phyloP scores from a whole-genome alignment of 768 basidiomycete species.

The Termitomyces sp. region DNA sequence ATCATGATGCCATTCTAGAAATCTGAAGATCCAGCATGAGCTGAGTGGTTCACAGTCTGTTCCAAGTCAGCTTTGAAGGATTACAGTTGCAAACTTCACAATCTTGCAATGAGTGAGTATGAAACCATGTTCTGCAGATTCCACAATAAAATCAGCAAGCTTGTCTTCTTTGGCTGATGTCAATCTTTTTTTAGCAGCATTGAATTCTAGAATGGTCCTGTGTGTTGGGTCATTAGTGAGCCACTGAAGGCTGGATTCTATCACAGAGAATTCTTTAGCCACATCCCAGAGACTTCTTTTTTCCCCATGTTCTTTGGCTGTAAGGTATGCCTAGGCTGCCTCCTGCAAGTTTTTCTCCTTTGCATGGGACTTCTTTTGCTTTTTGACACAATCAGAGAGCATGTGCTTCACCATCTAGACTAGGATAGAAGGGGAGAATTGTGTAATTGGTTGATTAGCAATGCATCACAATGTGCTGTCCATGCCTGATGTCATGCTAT shows the following conservation, averaged over 20 bases:
- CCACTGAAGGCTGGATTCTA: slow-evolving; percentile 12
- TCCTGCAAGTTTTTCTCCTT: neutral
- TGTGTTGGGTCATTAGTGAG: neutral
- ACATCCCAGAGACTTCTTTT: slow-evolving; percentile 15
- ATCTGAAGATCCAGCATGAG: slow-evolving; percentile 23
- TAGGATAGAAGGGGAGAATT: neutral
- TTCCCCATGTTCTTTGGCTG: slow-evolving; percentile 11
- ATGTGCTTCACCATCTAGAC: slow-evolving; percentile 1
- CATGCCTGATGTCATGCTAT: neutral
- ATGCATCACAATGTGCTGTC: neutral
- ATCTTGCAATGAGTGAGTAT: slow-evolving; percentile 18
- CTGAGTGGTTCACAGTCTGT: slow-evolving; percentile 17
- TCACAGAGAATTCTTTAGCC: slow-evolving; percentile 8
- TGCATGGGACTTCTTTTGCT: neutral
- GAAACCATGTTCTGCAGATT: slow-evolving; percentile 25
- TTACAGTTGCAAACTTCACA: slow-evolving; percentile 20
- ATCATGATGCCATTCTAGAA: slow-evolving; percentile 22
- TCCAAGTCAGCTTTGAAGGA: slow-evolving; percentile 15
- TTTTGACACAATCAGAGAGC: slow-evolving; percentile 8
- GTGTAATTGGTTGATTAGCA: neutral
- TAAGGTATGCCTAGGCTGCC: slow-evolving; percentile 2
- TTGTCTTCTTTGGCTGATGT: slow-evolving; percentile 22
- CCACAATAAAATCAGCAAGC: slow-evolving; percentile 24
- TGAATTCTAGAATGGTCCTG: slow-evolving; percentile 2
- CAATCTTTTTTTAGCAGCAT: slow-evolving; percentile 23